These are phyloP conservation scores for Cladosporium austrohemisphaericum DNA, from an alignment of 2,329 filamentous ascomycete genomes.

Conservation along the genomic window DNA sequence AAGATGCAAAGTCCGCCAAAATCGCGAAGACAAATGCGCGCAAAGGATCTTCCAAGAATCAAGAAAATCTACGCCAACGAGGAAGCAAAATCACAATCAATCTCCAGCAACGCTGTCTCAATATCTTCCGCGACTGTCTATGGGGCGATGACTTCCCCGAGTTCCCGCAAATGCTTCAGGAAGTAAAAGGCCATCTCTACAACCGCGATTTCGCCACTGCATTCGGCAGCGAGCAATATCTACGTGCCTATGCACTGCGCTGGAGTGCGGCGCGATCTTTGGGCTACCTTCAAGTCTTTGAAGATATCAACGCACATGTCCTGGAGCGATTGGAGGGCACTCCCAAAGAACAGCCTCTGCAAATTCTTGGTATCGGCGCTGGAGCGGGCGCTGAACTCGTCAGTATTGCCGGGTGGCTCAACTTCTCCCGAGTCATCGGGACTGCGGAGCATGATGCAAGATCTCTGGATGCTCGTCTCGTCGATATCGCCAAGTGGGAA, in stretches of 20 bases:
- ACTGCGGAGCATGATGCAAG: not conserved
- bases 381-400: slow-evolving; percentile 66
- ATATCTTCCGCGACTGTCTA: slow-evolving; percentile 10
- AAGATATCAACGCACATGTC: slow-evolving; percentile 31
- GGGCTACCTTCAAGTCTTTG: slow-evolving; percentile 62
- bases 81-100: slow-evolving; percentile 2
- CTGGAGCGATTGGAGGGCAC: not conserved
- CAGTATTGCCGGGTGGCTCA: slow-evolving; percentile 48
- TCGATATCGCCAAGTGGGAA: slow-evolving; percentile 82
- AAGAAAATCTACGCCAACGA: not conserved
- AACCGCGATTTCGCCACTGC: slow-evolving; percentile 80
- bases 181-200: slow-evolving; percentile 62
- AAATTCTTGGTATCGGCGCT: slow-evolving; percentile 58
- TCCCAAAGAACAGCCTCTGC: slow-evolving; percentile 19
- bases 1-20: slow-evolving; percentile 7
- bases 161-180: not conserved
- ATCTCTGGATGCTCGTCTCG: slow-evolving; percentile 18
- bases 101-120: slow-evolving; percentile 10
- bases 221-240: slow-evolving; percentile 67
- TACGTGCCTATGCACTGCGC: slow-evolving; percentile 79
- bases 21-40: not conserved
- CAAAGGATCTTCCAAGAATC: slow-evolving; percentile 2
- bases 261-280: slow-evolving; percentile 88
- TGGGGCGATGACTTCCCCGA: slow-evolving; percentile 1
- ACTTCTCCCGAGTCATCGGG: not conserved